Evolutionary conservation across 305 asterid species (phyloP).

Genomic region (Solanum hybrid): DNA sequence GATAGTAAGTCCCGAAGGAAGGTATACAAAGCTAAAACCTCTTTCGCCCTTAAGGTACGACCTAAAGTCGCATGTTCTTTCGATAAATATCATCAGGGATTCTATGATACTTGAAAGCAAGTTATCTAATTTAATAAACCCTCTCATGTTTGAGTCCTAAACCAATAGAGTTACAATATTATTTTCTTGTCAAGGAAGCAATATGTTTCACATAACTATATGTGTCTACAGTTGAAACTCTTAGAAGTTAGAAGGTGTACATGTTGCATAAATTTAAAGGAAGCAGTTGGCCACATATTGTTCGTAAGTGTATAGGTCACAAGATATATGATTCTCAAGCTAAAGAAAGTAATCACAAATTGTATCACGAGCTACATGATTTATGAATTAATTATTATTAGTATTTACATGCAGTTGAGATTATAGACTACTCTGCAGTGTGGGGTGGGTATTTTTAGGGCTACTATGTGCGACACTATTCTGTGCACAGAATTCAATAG

Average conservation of each 20-base stretch:
- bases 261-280: neutral
- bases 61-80: neutral
- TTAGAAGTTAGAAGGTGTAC: neutral
- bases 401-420: neutral
- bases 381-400: no score
- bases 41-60: neutral
- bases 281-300: neutral
- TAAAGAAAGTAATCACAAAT: neutral
- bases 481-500: neutral
- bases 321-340: neutral
- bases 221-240: neutral
- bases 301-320: neutral
- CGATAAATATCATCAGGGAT: neutral
- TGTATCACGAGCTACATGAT: neutral
- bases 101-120: neutral
- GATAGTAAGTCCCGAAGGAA: neutral
- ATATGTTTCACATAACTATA: neutral
- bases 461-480: neutral
- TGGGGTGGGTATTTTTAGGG: neutral
- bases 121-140: neutral
- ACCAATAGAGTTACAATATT: neutral
- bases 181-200: neutral
- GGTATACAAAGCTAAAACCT: neutral
- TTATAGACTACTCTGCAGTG: neutral
- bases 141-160: neutral